A percentile compares a stretch with the other conserved stretches of the same genome.
These are phyloP conservation scores for Stevia rebaudiana DNA, from an alignment of 140 eudicot genomes.

Conservation along the genomic window DNA sequence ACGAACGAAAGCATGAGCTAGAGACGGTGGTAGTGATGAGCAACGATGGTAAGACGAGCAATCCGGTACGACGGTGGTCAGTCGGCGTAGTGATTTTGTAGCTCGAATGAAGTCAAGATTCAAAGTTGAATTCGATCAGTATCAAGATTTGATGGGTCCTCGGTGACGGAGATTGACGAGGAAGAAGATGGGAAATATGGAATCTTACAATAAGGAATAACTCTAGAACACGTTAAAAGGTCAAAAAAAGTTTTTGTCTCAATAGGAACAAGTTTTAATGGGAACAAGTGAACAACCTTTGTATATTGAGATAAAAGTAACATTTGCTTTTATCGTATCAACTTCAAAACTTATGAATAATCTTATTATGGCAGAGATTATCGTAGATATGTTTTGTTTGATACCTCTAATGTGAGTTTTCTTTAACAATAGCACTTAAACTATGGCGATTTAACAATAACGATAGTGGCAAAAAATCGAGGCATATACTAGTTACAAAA, in stretches of 20 bases:
- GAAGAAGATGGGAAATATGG: slow-evolving; percentile 22
- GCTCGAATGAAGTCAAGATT: background rate
- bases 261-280: too few relatives aligned
- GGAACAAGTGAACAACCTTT: too few relatives aligned
- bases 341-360: too few relatives aligned
- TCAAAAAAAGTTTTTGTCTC: background rate
- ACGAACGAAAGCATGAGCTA: background rate
- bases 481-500: too few relatives aligned
- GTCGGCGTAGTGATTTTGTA: background rate
- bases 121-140: background rate
- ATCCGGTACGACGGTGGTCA: slow-evolving; percentile 8
- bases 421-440: too few relatives aligned
- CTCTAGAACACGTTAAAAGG: slow-evolving; percentile 20
- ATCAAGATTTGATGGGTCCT: slow-evolving; percentile 6
- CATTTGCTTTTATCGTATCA: too few relatives aligned
- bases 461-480: too few relatives aligned
- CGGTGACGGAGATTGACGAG: slow-evolving; percentile 6
- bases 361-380: too few relatives aligned
- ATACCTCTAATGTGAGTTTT: too few relatives aligned
- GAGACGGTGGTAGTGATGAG: slow-evolving; percentile 11
- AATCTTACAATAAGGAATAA: slow-evolving; percentile 11
- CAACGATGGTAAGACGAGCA: slow-evolving; percentile 3
- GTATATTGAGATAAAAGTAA: too few relatives aligned
- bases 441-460: too few relatives aligned
- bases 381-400: too few relatives aligned